Conservation (phyloP, 2,329 filamentous ascomycete species). For the Dichotomopilus funicola region DNA sequence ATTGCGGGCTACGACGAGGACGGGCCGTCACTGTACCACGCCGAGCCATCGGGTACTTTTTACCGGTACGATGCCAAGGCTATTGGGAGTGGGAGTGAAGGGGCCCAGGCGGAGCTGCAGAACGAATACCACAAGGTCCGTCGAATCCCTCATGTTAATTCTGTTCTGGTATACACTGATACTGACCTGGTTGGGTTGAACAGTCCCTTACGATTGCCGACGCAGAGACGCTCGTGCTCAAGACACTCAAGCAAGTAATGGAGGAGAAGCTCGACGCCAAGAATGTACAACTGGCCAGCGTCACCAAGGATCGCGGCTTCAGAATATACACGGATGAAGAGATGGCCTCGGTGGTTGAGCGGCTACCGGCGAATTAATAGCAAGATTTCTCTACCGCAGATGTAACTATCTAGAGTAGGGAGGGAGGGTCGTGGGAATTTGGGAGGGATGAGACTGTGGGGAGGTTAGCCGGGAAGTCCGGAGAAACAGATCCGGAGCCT, state of each 20-base stretch:
- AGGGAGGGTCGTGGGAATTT: too few relatives aligned
- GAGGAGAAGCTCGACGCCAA: constrained; percentile 99
- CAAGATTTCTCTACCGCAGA: too few relatives aligned
- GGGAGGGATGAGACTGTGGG: too few relatives aligned
- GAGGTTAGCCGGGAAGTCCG: too few relatives aligned
- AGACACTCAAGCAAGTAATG: constrained; percentile 99
- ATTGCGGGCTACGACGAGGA: constrained; percentile 98
- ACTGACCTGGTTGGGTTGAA: background rate
- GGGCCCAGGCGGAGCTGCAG: constrained; percentile 94
- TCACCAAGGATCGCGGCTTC: constrained; percentile 96
- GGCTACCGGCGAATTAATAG: constrained; percentile 60
- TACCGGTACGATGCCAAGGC: constrained; percentile 99
- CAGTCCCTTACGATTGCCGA: constrained; percentile 84
- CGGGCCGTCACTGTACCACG: constrained; percentile 93
- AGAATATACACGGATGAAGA: constrained; percentile 97
- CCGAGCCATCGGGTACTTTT: constrained; percentile 95
- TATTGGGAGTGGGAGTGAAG: constrained; percentile 94
- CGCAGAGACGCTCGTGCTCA: constrained; percentile 89
- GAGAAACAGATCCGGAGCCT: too few relatives aligned
- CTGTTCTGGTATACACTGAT: background rate
- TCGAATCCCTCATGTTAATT: background rate
- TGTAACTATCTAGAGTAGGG: too few relatives aligned
- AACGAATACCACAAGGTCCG: constrained; percentile 91
- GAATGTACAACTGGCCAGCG: constrained; percentile 96
- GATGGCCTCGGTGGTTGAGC: constrained; percentile 87